A percentile compares a stretch with the other conserved stretches of the same genome.
Conservation (phyloP, 2,329 filamentous ascomycete genomes). For the Neofusicoccum sp. region DNA sequence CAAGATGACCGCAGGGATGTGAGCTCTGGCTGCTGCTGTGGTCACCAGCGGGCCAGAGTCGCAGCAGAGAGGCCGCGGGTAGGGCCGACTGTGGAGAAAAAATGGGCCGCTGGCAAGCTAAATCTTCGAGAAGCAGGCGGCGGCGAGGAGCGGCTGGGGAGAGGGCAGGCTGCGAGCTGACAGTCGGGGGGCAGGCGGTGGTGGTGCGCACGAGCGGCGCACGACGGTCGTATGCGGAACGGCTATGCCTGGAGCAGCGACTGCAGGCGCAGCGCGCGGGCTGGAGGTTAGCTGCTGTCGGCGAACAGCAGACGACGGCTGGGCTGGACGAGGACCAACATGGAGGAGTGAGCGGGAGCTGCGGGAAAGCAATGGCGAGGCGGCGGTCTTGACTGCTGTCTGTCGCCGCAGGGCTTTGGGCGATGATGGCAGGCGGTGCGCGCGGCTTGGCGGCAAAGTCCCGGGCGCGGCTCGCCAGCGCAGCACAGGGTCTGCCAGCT, state of each 20-base stretch:
- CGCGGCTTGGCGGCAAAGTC: slow-evolving; percentile 1
- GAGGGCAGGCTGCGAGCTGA: background rate
- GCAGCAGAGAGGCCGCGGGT: slow-evolving; percentile 13
- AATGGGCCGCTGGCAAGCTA: slow-evolving; percentile 11
- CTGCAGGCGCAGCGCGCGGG: background rate
- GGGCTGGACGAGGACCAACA: background rate
- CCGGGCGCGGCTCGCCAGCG: background rate
- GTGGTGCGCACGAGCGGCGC: background rate
- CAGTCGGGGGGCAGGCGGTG: background rate
- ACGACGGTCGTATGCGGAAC: background rate
- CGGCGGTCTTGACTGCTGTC: background rate
- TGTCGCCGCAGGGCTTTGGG: background rate
- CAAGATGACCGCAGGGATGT: slow-evolving; percentile 20
- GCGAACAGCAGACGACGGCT: slow-evolving; percentile 15
- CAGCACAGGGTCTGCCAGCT: background rate
- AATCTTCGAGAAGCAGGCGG: background rate
- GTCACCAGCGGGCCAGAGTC: slow-evolving; percentile 3
- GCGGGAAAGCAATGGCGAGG: slow-evolving; percentile 2
- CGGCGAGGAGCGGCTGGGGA: background rate
- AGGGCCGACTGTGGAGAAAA: slow-evolving; percentile 21
- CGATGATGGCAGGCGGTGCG: background rate
- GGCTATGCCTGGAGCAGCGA: background rate
- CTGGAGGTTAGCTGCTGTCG: slow-evolving; percentile 18
- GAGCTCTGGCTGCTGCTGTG: slow-evolving; percentile 10
- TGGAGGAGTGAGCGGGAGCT: slow-evolving; percentile 1